Evolutionary conservation across 768 basidiomycete species (phyloP).

Genomic region (Suillus brevipes): DNA sequence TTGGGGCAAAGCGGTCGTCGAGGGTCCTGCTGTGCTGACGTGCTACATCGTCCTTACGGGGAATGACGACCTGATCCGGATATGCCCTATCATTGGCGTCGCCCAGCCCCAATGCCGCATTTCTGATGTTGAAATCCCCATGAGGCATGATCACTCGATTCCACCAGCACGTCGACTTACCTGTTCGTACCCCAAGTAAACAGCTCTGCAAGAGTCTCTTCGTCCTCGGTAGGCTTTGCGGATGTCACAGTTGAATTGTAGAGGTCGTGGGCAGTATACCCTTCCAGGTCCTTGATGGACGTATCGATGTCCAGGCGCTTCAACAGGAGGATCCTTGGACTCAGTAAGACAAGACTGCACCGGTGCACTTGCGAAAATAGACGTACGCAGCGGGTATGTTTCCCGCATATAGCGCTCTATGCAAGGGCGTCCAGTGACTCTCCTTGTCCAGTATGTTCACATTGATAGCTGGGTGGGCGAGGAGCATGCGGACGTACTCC

Average conservation of each 20-base stretch:
- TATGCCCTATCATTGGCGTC: conserved; percentile 75
- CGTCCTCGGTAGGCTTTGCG: conserved; percentile 54
- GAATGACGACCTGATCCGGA: conserved; percentile 74
- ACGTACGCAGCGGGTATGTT: conserved; percentile 71
- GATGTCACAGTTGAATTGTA: conserved; percentile 87
- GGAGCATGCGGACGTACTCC: conserved; percentile 75
- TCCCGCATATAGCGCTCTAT: conserved; percentile 80
- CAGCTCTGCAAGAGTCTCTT: conserved; percentile 51
- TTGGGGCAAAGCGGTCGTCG: conserved; percentile 56
- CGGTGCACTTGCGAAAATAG: not conserved
- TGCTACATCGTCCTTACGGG: conserved; percentile 17
- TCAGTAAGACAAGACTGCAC: conserved; percentile 10
- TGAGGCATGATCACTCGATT: not conserved
- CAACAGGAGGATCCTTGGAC: conserved; percentile 67
- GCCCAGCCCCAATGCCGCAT: conserved; percentile 84
- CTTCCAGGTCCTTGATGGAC: conserved; percentile 78
- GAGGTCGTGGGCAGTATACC: conserved; percentile 88
- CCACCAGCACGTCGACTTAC: conserved; percentile 32
- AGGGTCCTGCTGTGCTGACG: conserved; percentile 25
- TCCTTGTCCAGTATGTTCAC: conserved; percentile 82
- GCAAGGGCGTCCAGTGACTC: conserved; percentile 89
- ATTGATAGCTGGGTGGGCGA: conserved; percentile 73
- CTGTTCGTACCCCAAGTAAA: conserved; percentile 89
- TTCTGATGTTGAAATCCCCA: conserved; percentile 44
- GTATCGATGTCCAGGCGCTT: conserved; percentile 73